Percentiles rank a stretch among this genome's conserved stretches.
Conservation (phyloP, 2,329 filamentous ascomycete species). For the Ascochyta viciae-villosae region DNA sequence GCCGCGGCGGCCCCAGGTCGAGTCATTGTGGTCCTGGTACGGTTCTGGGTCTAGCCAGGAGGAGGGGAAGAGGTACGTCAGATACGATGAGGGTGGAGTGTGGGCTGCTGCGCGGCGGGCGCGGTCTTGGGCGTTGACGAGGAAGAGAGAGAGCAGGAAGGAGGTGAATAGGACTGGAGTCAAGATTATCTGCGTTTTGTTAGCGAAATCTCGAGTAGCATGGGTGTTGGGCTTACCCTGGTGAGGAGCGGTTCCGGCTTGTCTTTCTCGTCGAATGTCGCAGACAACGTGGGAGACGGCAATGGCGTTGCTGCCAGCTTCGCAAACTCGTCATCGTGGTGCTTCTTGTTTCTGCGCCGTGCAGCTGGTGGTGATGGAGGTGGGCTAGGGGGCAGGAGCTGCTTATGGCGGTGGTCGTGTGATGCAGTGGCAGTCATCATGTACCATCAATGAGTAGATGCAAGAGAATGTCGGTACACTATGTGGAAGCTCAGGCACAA, state of each 20-base stretch:
- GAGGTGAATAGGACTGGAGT: slow-evolving; percentile 69
- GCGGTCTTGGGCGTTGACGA: slow-evolving; percentile 66
- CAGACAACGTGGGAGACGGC: slow-evolving; percentile 31
- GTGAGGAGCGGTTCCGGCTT: slow-evolving; percentile 34
- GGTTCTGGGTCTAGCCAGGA: slow-evolving; percentile 52
- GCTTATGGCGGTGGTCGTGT: slow-evolving; percentile 21
- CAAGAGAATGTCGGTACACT: not conserved
- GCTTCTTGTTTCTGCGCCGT: slow-evolving; percentile 32
- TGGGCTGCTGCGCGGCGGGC: slow-evolving; percentile 54
- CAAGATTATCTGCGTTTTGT: slow-evolving; percentile 55
- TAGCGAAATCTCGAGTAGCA: not conserved
- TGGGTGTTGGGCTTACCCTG: slow-evolving; percentile 24
- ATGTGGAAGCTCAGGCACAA: not conserved
- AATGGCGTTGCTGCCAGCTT: slow-evolving; percentile 36
- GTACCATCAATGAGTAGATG: not conserved
- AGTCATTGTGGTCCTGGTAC: slow-evolving; percentile 50
- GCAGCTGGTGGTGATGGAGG: slow-evolving; percentile 37
- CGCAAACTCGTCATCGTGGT: slow-evolving; percentile 39
- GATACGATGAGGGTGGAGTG: slow-evolving; percentile 31
- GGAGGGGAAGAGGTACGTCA: slow-evolving; percentile 30
- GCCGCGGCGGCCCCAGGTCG: slow-evolving; percentile 31
- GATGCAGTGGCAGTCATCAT: slow-evolving; percentile 18
- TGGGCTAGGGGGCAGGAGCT: slow-evolving; percentile 34
- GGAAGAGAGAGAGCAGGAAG: slow-evolving; percentile 69
- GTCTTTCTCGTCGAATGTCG: slow-evolving; percentile 23